Conservation (phyloP, 208 protist species). For the Trypanosoma caninum region DNA sequence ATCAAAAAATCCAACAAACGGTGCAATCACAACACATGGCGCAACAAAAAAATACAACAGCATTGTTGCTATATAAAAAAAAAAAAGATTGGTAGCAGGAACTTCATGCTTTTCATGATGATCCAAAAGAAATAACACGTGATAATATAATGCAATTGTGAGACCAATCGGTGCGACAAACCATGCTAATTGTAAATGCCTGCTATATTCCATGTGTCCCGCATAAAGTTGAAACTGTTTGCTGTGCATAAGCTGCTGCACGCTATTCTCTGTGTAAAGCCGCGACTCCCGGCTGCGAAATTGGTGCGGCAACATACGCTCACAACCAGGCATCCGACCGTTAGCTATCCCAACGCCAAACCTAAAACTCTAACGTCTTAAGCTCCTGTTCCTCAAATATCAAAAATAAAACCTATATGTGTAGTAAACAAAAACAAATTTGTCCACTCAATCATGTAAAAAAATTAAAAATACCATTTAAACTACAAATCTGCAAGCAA, state of each 20-base stretch:
- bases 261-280: slow-evolving; percentile 53
- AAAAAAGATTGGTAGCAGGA: background rate
- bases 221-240: slow-evolving; percentile 57
- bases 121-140: slow-evolving; percentile 31
- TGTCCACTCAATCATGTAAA: too few species aligned
- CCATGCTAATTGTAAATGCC: slow-evolving; percentile 63
- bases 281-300: slow-evolving; percentile 59
- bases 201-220: slow-evolving; percentile 59
- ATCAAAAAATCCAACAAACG: slow-evolving; percentile 70
- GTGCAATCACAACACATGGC: slow-evolving; percentile 52
- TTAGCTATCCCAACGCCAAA: too few species aligned
- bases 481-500: background rate
- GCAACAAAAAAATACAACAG: slow-evolving; percentile 45
- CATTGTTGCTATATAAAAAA: slow-evolving; percentile 23
- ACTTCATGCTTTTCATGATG: slow-evolving; percentile 1
- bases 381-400: background rate
- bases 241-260: slow-evolving; percentile 41
- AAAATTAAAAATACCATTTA: background rate
- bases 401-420: background rate
- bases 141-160: slow-evolving; percentile 52
- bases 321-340: slow-evolving; percentile 29
- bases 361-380: background rate
- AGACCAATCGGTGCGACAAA: slow-evolving; percentile 59
- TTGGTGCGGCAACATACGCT: slow-evolving; percentile 46
- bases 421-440: too few species aligned